Evolutionary conservation across 768 basidiomycete species (phyloP).

Genomic region (Tulasnella sp.): DNA sequence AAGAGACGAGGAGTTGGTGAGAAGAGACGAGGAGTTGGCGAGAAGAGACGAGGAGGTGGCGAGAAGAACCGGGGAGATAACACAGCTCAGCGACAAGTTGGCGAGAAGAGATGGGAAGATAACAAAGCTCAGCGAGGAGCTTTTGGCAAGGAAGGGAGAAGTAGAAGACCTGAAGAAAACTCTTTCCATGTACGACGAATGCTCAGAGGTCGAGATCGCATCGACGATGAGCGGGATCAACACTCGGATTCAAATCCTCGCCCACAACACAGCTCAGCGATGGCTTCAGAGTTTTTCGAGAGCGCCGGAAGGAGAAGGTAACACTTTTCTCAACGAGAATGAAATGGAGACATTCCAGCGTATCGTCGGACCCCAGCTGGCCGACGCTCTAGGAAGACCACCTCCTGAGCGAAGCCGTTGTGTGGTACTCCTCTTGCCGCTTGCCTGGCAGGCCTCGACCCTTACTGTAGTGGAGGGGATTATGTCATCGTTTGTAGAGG

Average conservation of each 20-base stretch:
- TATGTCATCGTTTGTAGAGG: neutral
- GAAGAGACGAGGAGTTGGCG: too few species aligned
- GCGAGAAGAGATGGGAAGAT: neutral
- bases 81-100: too few species aligned
- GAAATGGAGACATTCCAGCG: neutral
- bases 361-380: neutral
- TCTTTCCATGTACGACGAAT: neutral
- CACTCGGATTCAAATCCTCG: neutral
- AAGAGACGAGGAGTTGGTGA: too few species aligned
- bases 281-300: neutral
- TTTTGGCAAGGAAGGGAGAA: neutral
- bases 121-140: neutral
- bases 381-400: neutral
- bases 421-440: neutral
- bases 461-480: neutral
- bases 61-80: too few species aligned
- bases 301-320: neutral
- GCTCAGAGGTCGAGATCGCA: neutral
- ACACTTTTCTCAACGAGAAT: neutral
- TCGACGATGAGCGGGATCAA: neutral
- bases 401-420: neutral
- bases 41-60: too few species aligned
- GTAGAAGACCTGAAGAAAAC: neutral
- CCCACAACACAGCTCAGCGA: neutral
- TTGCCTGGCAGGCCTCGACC: neutral